These are phyloP conservation scores for Tolypocladium album DNA, from an alignment of 2,329 filamentous ascomycete genomes.

Conservation along the genomic window DNA sequence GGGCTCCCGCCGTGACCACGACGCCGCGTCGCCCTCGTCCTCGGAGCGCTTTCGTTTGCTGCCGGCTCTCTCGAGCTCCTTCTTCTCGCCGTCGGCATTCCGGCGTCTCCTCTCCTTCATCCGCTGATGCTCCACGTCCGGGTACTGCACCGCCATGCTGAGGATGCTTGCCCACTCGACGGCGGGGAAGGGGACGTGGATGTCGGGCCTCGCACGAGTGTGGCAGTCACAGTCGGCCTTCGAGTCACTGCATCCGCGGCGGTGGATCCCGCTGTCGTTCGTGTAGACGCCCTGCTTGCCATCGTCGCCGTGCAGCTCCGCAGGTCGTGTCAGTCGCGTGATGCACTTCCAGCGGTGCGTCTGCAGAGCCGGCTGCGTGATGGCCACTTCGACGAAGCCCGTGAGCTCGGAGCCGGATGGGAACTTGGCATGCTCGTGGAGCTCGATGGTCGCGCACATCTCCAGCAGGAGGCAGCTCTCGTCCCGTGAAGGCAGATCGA, in stretches of 20 bases:
- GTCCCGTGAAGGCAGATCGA: constrained; percentile 36
- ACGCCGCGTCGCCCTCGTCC: constrained; percentile 27
- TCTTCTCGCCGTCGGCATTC: constrained; percentile 22
- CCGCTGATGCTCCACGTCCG: constrained; percentile 29
- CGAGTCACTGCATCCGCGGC: constrained; percentile 37
- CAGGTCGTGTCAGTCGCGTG: constrained; percentile 46
- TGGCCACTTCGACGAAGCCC: constrained; percentile 47
- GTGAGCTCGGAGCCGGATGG: constrained; percentile 49
- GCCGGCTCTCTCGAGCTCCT: constrained; percentile 20
- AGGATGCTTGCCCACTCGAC: constrained; percentile 48
- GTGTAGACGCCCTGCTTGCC: constrained; percentile 32
- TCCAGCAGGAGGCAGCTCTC: constrained; percentile 48
- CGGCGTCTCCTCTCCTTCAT: constrained; percentile 26
- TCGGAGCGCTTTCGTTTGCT: constrained; percentile 29
- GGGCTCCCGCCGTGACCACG: constrained; percentile 26
- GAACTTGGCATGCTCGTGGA: constrained; percentile 46
- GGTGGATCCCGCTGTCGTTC: constrained; percentile 42
- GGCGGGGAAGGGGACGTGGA: constrained; percentile 47
- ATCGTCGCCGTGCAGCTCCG: constrained; percentile 39
- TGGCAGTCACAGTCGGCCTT: constrained; percentile 41
- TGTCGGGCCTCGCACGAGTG: constrained; percentile 32
- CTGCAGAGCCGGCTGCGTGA: constrained; percentile 42
- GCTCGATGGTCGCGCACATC: constrained; percentile 49
- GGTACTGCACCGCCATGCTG: constrained; percentile 43
- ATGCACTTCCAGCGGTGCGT: constrained; percentile 50